phyloP scores from a whole-genome alignment of 768 basidiomycete species.

The Tylopilus intermedius region DNA sequence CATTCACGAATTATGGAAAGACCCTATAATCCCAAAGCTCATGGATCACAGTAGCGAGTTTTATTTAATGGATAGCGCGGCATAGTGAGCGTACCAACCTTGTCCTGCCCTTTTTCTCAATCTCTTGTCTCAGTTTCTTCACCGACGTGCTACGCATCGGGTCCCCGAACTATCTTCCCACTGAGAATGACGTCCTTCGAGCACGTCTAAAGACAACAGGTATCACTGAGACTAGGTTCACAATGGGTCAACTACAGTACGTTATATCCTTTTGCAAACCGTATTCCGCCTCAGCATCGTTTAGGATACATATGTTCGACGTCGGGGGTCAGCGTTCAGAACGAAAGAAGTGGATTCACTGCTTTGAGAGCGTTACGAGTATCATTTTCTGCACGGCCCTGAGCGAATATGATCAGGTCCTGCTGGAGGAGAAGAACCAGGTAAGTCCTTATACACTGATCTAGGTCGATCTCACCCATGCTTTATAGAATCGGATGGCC shows the following conservation, averaged over 20 bases:
- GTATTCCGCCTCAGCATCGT: not conserved
- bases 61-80: conserved; percentile 92
- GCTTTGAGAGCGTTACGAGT: conserved; percentile 74
- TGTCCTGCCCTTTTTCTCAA: not conserved
- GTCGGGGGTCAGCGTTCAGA: conserved; percentile 79
- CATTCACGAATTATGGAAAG: conserved; percentile 65
- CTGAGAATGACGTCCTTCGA: conserved; percentile 79
- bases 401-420: conserved; percentile 72
- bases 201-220: conserved; percentile 88
- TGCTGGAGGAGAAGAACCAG: conserved; percentile 51
- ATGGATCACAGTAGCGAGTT: conserved; percentile 69
- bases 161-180: conserved; percentile 73
- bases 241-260: conserved; percentile 60
- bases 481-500: conserved; percentile 61
- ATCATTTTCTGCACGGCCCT: conserved; percentile 75
- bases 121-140: conserved; percentile 61
- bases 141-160: conserved; percentile 81
- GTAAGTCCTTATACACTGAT: conserved; percentile 8
- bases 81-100: conserved; percentile 54
- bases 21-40: conserved; percentile 50
- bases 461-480: not conserved
- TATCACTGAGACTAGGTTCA: conserved; percentile 83
- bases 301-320: conserved; percentile 67
- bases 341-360: conserved; percentile 79
- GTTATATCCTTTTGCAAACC: conserved; percentile 12